Percentiles rank a stretch among this genome's conserved stretches.
Conservation (phyloP, 116 monocot genomes). For the Phalaenopsis hybrid region DNA sequence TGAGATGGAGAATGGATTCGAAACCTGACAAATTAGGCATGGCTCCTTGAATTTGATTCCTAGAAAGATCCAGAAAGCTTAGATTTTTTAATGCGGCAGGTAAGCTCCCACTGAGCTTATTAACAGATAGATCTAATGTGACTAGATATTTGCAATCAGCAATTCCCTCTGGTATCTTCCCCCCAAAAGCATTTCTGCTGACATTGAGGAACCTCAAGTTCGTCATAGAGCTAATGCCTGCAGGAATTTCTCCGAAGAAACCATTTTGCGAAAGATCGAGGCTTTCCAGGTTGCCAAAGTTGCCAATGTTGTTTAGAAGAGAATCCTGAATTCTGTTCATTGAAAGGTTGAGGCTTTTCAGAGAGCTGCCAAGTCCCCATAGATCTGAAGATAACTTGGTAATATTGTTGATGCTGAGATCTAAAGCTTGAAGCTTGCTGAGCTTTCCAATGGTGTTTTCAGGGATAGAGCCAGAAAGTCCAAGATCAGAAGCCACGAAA, state of each 20-base stretch:
- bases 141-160: slow-evolving; percentile 34
- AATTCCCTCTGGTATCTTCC: slow-evolving; percentile 38
- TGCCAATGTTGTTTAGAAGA: slow-evolving; percentile 66
- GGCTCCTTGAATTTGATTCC: slow-evolving; percentile 38
- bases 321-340: slow-evolving; percentile 44
- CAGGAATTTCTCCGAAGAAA: slow-evolving; percentile 54
- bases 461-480: slow-evolving; percentile 62
- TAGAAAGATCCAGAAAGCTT: slow-evolving; percentile 36
- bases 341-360: slow-evolving; percentile 66
- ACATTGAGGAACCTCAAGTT: slow-evolving; percentile 36
- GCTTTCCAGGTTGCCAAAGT: slow-evolving; percentile 55
- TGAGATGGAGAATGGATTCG: slow-evolving; percentile 37
- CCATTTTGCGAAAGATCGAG: slow-evolving; percentile 64
- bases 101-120: slow-evolving; percentile 31
- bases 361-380: slow-evolving; percentile 68
- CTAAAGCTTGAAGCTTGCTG: slow-evolving; percentile 38
- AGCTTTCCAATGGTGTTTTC: slow-evolving; percentile 88
- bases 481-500: slow-evolving; percentile 40
- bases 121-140: slow-evolving; percentile 41
- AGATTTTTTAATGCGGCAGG: slow-evolving; percentile 30
- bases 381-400: slow-evolving; percentile 49
- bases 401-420: slow-evolving; percentile 70
- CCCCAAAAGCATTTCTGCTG: slow-evolving; percentile 45
- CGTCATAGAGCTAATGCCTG: slow-evolving; percentile 29
- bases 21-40: slow-evolving; percentile 26